Evolutionary conservation across 805 yeast genomes (phyloP).

Genomic region (Hanseniaspora lachancei): DNA sequence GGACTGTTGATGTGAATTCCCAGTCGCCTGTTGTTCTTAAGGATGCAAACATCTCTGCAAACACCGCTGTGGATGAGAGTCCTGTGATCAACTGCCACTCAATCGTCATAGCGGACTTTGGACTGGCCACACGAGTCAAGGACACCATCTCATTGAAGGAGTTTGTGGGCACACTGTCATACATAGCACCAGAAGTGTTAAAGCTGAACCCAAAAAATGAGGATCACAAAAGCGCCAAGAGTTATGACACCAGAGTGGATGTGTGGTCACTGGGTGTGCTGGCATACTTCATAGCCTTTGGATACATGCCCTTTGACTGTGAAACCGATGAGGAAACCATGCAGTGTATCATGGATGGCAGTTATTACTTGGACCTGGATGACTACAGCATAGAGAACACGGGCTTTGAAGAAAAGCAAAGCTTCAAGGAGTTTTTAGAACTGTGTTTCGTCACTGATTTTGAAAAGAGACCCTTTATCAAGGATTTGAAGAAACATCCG

Average conservation of each 20-base stretch:
- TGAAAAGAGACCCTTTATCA: slow-evolving; percentile 34
- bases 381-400: slow-evolving; percentile 51
- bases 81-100: slow-evolving; percentile 26
- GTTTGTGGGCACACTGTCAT: slow-evolving; percentile 57
- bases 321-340: slow-evolving; percentile 56
- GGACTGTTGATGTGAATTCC: slow-evolving; percentile 3
- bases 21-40: background rate
- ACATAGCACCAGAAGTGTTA: slow-evolving; percentile 63
- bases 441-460: slow-evolving; percentile 40
- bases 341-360: slow-evolving; percentile 46
- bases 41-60: slow-evolving; percentile 21
- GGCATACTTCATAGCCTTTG: slow-evolving; percentile 55
- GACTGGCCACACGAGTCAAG: slow-evolving; percentile 41
- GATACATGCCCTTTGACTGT: slow-evolving; percentile 68
- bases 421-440: slow-evolving; percentile 47
- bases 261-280: slow-evolving; percentile 69
- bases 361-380: slow-evolving; percentile 48
- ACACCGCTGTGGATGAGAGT: slow-evolving; percentile 42
- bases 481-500: slow-evolving; percentile 35
- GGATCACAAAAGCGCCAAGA: slow-evolving; percentile 17
- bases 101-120: slow-evolving; percentile 35
- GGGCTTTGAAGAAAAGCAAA: slow-evolving; percentile 31
- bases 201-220: slow-evolving; percentile 23
- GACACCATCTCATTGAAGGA: slow-evolving; percentile 28
- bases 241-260: slow-evolving; percentile 52